phyloP scores from a whole-genome alignment of 202 grass and related monocot species.

The Carex arenaria region DNA sequence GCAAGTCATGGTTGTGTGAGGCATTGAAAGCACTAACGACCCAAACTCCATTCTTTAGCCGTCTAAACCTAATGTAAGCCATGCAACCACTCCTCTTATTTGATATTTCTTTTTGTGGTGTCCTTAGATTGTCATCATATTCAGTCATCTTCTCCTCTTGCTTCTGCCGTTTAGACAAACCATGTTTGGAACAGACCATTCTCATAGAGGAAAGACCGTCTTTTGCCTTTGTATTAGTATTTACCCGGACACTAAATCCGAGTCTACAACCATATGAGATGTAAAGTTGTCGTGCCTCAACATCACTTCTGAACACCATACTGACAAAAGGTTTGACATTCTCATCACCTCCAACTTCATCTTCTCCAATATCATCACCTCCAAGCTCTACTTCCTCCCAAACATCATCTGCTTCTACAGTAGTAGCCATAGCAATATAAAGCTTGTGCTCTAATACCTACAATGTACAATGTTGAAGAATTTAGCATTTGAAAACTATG shows the following conservation, averaged over 20 bases:
- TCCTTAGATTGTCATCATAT: neutral
- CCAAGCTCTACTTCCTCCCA: neutral
- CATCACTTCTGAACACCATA: neutral
- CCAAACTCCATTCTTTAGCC: too few relatives aligned
- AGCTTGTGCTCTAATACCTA: too few relatives aligned
- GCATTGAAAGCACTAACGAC: too few relatives aligned
- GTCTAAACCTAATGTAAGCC: neutral
- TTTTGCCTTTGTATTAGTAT: neutral
- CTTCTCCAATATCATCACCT: neutral
- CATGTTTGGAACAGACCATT: neutral
- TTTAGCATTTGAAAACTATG: too few relatives aligned
- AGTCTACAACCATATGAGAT: neutral
- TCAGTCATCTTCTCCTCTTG: neutral
- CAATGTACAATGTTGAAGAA: too few relatives aligned
- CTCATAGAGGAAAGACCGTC: neutral
- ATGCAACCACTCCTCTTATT: neutral
- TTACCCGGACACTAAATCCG: neutral
- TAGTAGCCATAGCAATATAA: too few relatives aligned
- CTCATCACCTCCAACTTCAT: neutral
- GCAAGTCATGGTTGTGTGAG: too few relatives aligned
- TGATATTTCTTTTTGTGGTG: neutral
- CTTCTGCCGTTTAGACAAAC: neutral
- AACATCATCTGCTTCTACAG: too few relatives aligned
- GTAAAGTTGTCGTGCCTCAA: neutral
- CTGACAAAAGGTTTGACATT: neutral